Evolutionary conservation across 139 green algal species (phyloP), one percentile per base, ranked within the genome.

Genomic region (Coelastrella sp.): DNA sequence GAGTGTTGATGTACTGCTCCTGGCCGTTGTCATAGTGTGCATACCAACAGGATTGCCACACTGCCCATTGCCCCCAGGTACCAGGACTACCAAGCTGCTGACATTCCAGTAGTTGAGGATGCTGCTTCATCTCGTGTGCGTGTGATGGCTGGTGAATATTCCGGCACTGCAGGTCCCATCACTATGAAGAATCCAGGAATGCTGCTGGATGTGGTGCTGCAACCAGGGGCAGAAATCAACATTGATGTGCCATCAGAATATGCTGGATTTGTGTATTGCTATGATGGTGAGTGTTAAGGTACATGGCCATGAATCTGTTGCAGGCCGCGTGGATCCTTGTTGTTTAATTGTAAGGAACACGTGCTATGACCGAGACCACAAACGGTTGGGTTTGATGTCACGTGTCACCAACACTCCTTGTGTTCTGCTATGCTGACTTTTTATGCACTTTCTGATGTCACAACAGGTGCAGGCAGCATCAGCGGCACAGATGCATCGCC

Each of bases 141-240:
- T 0, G 94, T 98, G 21, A 95, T 98, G 93, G 95, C 95, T 1
- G 96, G 96, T 32, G 59, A 86, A 17, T 51, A 74, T 13, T 35
- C 62, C 0, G 90, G 88, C 32, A 79, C 69, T 0, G 79, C 50
- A 6, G 92, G 94, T 0, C 94, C 94, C 67, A 95, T 98, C 79
- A 86, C 88, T 67, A 90, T 98, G 92, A 89, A 91, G 74, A 97
- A 98, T 85, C 95, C 95, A 2, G 93, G 94, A 15, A 71, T 97
- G 88, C 89, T 98, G 35, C 84, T 98, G 85, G 95, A 98, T 59
- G 94, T 97, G 17, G 81, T 82, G 5, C 53, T 98, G 43, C 40
- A 66, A 34, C 43, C 89, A 1, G 92, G 94, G 0, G 87, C 68
- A 15, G 83, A 21, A 34, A 91, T 94, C 25, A 68, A 25, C 4